Percentiles rank a stretch among this genome's conserved stretches.
These are phyloP conservation scores for Penicillium sp. DNA, from an alignment of 2,329 filamentous ascomycete species.

Conservation along the genomic window DNA sequence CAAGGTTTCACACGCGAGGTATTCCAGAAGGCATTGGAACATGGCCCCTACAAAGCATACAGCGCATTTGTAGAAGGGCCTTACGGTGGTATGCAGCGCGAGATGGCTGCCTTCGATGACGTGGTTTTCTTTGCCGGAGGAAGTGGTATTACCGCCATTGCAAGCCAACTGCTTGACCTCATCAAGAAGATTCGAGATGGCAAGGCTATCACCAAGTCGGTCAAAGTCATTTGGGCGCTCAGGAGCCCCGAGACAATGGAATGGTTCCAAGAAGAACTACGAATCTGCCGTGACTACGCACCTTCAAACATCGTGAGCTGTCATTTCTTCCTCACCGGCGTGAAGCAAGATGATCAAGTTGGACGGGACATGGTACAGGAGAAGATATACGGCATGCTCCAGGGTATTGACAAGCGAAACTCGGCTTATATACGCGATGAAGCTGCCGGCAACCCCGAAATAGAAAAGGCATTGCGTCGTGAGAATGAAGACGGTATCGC, in stretches of 20 bases:
- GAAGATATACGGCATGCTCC: slow-evolving; percentile 82
- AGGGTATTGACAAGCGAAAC: slow-evolving; percentile 82
- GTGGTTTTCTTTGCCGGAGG: slow-evolving; percentile 91
- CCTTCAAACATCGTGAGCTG: slow-evolving; percentile 86
- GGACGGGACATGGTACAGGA: slow-evolving; percentile 78
- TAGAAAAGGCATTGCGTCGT: slow-evolving; percentile 72
- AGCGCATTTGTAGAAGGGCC: slow-evolving; percentile 90
- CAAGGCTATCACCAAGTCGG: slow-evolving; percentile 85
- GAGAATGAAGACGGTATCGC: slow-evolving; percentile 85
- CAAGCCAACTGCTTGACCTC: slow-evolving; percentile 86
- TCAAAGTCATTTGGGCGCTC: slow-evolving; percentile 91
- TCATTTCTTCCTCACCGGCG: slow-evolving; percentile 89
- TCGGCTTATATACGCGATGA: slow-evolving; percentile 79
- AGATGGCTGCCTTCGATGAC: slow-evolving; percentile 88
- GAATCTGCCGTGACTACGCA: slow-evolving; percentile 85
- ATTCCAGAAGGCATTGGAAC: slow-evolving; percentile 75
- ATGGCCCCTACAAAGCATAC: slow-evolving; percentile 88
- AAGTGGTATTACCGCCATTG: slow-evolving; percentile 88
- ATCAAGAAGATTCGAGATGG: slow-evolving; percentile 95
- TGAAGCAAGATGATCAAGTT: slow-evolving; percentile 60
- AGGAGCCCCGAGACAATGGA: slow-evolving; percentile 92
- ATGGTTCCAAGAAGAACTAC: slow-evolving; percentile 93
- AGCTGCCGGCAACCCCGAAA: slow-evolving; percentile 73
- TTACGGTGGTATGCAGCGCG: slow-evolving; percentile 89
- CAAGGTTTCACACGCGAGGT: slow-evolving; percentile 85